Evolutionary conservation across 768 basidiomycete species (phyloP).

Genomic region (Rhodosporidiobolus sp.): DNA sequence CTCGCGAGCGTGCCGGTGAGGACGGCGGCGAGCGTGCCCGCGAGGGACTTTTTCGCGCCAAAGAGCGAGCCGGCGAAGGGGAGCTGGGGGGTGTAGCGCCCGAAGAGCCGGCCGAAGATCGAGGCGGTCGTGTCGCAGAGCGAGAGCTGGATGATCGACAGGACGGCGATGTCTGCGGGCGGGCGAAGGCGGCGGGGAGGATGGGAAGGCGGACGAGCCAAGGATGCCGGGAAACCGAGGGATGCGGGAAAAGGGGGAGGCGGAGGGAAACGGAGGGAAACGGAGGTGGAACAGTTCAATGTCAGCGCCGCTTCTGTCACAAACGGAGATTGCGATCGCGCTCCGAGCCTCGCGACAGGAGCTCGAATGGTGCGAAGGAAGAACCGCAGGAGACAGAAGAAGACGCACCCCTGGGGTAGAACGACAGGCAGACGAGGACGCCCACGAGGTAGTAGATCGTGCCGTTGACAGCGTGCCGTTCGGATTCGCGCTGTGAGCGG

Average conservation of each 20-base stretch:
- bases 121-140: constrained; percentile 45
- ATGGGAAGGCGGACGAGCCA: no score
- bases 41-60: constrained; percentile 44
- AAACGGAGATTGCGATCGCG: not conserved
- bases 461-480: constrained; percentile 28
- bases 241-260: not conserved
- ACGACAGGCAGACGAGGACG: constrained; percentile 38
- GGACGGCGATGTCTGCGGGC: constrained; percentile 44
- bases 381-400: not conserved
- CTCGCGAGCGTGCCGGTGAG: constrained; percentile 37
- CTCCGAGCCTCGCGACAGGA: not conserved
- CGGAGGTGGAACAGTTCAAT: no score
- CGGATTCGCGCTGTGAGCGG: constrained; percentile 33
- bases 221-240: no score
- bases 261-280: not conserved
- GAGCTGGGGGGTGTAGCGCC: constrained; percentile 43
- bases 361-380: not conserved
- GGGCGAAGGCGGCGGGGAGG: not conserved
- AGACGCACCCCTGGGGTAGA: constrained; percentile 42
- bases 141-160: constrained; percentile 44
- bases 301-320: not conserved
- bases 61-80: constrained; percentile 43
- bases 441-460: constrained; percentile 45
- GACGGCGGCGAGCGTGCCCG: constrained; percentile 42
- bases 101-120: constrained; percentile 45